A percentile compares a stretch with the other conserved stretches of the same genome.
Evolutionary conservation across 306 rosid species (phyloP).

Genomic region (Hippophae gyantsensis): DNA sequence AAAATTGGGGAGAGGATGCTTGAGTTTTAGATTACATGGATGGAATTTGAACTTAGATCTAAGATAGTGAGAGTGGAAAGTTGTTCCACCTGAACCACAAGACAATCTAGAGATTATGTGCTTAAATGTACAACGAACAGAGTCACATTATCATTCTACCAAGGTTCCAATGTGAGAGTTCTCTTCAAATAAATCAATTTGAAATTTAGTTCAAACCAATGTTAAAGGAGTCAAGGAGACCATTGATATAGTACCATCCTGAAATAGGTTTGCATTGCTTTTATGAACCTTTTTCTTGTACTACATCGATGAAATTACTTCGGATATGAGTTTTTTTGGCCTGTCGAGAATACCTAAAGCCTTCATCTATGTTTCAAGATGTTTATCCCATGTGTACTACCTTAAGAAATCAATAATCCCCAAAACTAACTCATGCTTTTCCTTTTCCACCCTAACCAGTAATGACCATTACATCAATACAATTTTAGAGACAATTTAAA

Average conservation of each 20-base stretch:
- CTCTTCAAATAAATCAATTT: no score
- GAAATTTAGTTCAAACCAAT: no score
- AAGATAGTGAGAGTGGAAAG: no score
- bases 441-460: constrained; percentile 90
- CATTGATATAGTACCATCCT: constrained; percentile 96
- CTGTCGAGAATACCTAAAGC: constrained; percentile 94
- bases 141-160: no score
- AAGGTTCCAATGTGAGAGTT: no score
- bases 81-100: no score
- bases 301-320: constrained; percentile 51
- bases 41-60: no score
- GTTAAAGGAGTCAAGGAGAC: constrained; percentile 19
- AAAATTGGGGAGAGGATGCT: no score
- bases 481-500: constrained; percentile 7
- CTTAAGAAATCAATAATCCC: constrained; percentile 97
- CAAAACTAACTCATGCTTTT: constrained; percentile 76
- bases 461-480: constrained; percentile 77
- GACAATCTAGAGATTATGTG: no score
- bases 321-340: constrained; percentile 69
- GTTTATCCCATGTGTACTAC: constrained; percentile 94
- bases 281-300: no score
- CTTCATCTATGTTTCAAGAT: constrained; percentile 95
- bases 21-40: no score
- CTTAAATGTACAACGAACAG: no score
- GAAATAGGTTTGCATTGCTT: constrained; percentile 79